A percentile compares a stretch with the other conserved stretches of the same genome.
Conservation (phyloP, 257 asterid genomes). For the Nicotiana sylvestris region DNA sequence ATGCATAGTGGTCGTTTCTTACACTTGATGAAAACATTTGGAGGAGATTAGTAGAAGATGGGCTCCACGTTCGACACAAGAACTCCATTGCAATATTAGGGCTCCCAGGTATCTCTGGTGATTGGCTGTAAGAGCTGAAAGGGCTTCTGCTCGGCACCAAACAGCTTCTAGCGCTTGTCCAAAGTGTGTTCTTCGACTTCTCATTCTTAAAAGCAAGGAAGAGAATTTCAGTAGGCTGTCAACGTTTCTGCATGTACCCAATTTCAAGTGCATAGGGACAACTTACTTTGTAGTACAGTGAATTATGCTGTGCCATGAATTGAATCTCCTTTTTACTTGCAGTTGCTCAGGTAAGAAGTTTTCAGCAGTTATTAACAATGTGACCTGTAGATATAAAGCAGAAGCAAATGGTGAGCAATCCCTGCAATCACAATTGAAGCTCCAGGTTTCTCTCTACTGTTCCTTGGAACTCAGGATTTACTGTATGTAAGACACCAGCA, state of each 20-base stretch:
- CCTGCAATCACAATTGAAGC: background rate
- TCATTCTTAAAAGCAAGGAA: background rate
- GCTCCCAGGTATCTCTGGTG: slow-evolving; percentile 29
- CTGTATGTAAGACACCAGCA: no score
- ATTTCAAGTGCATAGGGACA: background rate
- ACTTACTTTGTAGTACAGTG: background rate
- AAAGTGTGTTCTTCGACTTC: background rate
- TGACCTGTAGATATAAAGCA: background rate
- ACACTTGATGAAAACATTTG: slow-evolving; percentile 47
- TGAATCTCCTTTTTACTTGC: background rate
- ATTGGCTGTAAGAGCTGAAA: slow-evolving; percentile 19
- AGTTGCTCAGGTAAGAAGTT: background rate
- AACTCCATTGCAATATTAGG: slow-evolving; percentile 47
- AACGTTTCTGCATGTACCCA: background rate
- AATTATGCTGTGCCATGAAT: slow-evolving; percentile 6
- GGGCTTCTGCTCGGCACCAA: slow-evolving; percentile 17
- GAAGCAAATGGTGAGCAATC: background rate
- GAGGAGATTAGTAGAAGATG: slow-evolving; percentile 43
- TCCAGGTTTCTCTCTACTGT: no score
- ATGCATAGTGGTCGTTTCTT: slow-evolving; percentile 17
- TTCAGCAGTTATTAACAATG: background rate
- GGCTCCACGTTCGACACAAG: slow-evolving; percentile 52
- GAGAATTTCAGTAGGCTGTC: background rate
- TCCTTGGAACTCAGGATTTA: no score
- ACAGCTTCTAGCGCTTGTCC: slow-evolving; percentile 4